phyloP scores from a whole-genome alignment of 306 rosid genomes.

The Albizia julibrissin region DNA sequence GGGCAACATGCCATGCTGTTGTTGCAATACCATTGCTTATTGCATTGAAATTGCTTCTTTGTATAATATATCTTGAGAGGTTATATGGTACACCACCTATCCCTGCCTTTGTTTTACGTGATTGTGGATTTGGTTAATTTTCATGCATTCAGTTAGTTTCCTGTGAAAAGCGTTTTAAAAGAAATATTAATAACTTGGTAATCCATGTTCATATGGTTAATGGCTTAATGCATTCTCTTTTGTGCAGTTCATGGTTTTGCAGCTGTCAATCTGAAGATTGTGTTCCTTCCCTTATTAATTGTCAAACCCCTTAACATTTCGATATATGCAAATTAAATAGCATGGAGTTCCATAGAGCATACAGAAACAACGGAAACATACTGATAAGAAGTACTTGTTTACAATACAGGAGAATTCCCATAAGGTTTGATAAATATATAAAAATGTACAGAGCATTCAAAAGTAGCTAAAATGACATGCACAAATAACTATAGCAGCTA shows the following conservation, averaged over 20 bases:
- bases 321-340: no score
- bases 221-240: slow-evolving; percentile 27
- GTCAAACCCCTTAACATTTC: no score
- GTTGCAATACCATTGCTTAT: slow-evolving; percentile 87
- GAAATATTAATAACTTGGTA: slow-evolving; percentile 15
- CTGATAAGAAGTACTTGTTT: no score
- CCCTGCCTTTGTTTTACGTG: slow-evolving; percentile 5
- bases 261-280: slow-evolving; percentile 83
- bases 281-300: slow-evolving; percentile 93
- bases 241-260: slow-evolving; percentile 66
- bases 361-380: no score
- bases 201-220: slow-evolving; percentile 24
- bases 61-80: slow-evolving; percentile 87
- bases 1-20: slow-evolving; percentile 99
- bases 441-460: no score
- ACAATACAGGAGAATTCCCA: no score
- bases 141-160: neutral
- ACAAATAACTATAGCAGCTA: no score
- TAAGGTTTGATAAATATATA: no score
- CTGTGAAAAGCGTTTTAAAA: neutral
- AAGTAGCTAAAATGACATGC: no score
- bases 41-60: slow-evolving; percentile 93
- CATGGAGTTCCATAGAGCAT: no score
- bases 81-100: slow-evolving; percentile 53
- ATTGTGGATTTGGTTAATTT: slow-evolving; percentile 19